Evolutionary conservation across 768 basidiomycete species (phyloP).

Genomic region (Leccinum obscurum): DNA sequence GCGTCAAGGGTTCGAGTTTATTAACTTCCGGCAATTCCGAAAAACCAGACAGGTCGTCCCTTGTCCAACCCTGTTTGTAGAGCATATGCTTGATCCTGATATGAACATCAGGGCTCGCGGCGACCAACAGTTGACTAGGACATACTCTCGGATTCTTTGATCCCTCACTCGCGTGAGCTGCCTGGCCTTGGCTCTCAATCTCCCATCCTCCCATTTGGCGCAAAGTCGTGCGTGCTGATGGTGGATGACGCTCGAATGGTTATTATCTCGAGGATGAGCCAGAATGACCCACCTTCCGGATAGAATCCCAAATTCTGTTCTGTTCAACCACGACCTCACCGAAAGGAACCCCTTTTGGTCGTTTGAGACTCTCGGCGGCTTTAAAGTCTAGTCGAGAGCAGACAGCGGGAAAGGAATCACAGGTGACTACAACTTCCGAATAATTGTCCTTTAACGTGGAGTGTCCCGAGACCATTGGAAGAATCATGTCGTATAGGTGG

Average conservation of each 20-base stretch:
- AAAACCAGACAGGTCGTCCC: not conserved
- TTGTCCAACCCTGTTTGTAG: constrained; percentile 1
- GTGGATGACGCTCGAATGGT: not conserved
- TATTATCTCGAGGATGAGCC: not conserved
- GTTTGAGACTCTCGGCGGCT: not conserved
- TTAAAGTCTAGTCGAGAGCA: constrained; percentile 4
- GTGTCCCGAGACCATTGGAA: not conserved
- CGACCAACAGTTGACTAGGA: not conserved
- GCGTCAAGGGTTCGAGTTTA: constrained; percentile 5
- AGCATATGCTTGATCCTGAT: constrained; percentile 6
- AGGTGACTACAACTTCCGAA: not conserved
- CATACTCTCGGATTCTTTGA: constrained; percentile 7
- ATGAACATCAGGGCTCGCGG: not conserved
- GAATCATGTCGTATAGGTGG: not conserved
- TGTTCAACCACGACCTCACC: not conserved
- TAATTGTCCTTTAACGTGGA: not conserved
- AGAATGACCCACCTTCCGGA: constrained; percentile 4
- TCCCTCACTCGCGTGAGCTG: constrained; percentile 3
- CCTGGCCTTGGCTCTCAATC: not conserved
- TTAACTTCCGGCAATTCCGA: constrained; percentile 8
- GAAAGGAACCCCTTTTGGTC: not conserved
- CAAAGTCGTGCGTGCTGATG: constrained; percentile 13
- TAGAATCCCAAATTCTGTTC: not conserved
- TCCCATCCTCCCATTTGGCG: not conserved
- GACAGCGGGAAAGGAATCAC: fast-evolving